Evolutionary conservation across 1,284 basidiomycete species (phyloP).

Genomic region (Dichomitus squalens): DNA sequence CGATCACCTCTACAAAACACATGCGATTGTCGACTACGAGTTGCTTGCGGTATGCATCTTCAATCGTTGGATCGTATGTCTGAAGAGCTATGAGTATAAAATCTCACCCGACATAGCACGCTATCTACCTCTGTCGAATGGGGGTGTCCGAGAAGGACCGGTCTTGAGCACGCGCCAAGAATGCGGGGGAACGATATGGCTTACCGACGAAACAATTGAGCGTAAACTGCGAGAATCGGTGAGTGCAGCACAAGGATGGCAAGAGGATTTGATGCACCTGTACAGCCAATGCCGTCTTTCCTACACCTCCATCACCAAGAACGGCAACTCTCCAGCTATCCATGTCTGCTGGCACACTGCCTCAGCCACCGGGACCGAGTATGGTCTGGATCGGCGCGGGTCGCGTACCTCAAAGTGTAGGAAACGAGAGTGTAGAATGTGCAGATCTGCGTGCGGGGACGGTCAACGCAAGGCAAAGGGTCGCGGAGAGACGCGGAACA

Average conservation of each 20-base stretch:
- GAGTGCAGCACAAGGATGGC: slow-evolving; percentile 14
- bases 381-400: background rate
- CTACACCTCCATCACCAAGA: slow-evolving; percentile 96
- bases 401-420: slow-evolving; percentile 24
- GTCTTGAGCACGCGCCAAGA: slow-evolving; percentile 24
- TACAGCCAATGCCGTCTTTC: slow-evolving; percentile 95
- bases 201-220: slow-evolving; percentile 91
- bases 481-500: slow-evolving; percentile 12
- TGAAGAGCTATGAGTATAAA: slow-evolving; percentile 31
- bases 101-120: background rate
- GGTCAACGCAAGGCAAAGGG: slow-evolving; percentile 9
- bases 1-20: slow-evolving; percentile 92
- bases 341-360: slow-evolving; percentile 51
- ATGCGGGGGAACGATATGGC: slow-evolving; percentile 22
- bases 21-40: slow-evolving; percentile 90
- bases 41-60: slow-evolving; percentile 93
- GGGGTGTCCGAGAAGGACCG: slow-evolving; percentile 13
- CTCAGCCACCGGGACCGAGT: slow-evolving; percentile 4
- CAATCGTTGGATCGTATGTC: slow-evolving; percentile 93
- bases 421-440: slow-evolving; percentile 30
- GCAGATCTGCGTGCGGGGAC: slow-evolving; percentile 24
- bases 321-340: slow-evolving; percentile 93
- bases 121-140: slow-evolving; percentile 25
- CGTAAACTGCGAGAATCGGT: slow-evolving; percentile 65
- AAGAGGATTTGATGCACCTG: slow-evolving; percentile 59